These are phyloP conservation scores for Haplographium delicatum DNA, from an alignment of 495 filamentous ascomycete genomes.

Conservation along the genomic window DNA sequence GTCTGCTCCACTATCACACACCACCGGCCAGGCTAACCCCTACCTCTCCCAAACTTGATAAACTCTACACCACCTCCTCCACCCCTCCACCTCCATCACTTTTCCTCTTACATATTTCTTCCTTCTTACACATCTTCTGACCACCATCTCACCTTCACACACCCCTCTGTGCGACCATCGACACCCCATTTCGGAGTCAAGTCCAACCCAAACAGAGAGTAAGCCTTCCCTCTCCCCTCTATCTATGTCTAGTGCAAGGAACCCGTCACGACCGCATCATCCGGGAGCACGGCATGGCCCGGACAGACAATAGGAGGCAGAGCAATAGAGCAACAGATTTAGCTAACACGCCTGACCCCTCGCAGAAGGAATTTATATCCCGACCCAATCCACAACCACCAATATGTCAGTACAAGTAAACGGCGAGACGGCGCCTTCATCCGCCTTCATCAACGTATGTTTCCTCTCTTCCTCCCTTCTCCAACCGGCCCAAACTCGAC, in stretches of 20 bases:
- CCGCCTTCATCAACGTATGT: conserved; percentile 63
- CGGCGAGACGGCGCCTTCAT: conserved; percentile 57
- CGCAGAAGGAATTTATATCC: conserved; percentile 8
- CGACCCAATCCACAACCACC: conserved; percentile 3
- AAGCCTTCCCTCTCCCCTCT: not conserved
- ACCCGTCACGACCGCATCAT: not conserved
- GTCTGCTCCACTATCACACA: too few species aligned
- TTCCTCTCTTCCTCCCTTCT: not conserved
- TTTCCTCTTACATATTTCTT: too few species aligned
- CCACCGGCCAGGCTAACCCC: too few species aligned
- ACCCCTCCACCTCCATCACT: not conserved
- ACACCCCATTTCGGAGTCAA: not conserved
- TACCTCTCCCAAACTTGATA: not conserved
- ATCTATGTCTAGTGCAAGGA: not conserved
- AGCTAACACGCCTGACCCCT: not conserved
- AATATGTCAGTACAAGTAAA: conserved; percentile 52
- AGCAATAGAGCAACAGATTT: not conserved
- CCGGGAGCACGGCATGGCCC: not conserved
- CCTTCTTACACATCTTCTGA: conserved; percentile 2
- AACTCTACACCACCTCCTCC: not conserved
- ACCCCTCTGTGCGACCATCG: not conserved
- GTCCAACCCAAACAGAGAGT: not conserved
- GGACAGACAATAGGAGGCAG: too few species aligned
- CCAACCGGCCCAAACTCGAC: conserved; percentile 13
- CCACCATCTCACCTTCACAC: conserved; percentile 1